These are phyloP conservation scores for Tricholoma sp. DNA, from an alignment of 768 basidiomycete genomes.

Conservation along the genomic window DNA sequence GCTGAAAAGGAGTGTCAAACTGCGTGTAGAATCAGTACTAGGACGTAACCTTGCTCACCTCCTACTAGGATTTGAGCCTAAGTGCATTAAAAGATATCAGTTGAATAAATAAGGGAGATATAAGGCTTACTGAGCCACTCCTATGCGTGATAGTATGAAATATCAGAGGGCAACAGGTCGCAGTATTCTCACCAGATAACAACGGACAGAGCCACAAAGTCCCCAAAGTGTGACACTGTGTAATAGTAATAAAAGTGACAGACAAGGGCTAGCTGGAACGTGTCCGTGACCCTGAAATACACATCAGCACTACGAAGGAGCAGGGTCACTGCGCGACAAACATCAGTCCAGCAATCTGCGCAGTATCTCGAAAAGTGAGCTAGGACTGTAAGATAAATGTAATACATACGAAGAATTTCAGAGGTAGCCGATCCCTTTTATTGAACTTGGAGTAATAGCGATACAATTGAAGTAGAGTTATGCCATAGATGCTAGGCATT, in stretches of 20 bases:
- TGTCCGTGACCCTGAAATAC: neutral
- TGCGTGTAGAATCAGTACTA: neutral
- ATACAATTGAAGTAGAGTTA: neutral
- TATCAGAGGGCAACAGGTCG: neutral
- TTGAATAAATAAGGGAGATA: neutral
- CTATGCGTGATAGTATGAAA: neutral
- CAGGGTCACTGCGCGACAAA: neutral
- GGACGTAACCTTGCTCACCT: neutral
- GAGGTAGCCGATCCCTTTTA: neutral
- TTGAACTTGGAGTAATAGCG: neutral
- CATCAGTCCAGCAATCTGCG: neutral
- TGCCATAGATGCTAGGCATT: neutral
- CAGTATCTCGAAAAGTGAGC: neutral
- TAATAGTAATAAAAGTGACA: neutral
- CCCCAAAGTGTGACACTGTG: neutral
- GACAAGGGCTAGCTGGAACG: neutral
- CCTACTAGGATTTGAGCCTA: neutral
- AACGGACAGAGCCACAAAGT: neutral
- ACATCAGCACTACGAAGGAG: neutral
- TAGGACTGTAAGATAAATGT: neutral
- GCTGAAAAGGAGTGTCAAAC: neutral
- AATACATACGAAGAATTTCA: neutral
- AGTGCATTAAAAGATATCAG: neutral
- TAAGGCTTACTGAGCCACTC: neutral
- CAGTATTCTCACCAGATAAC: neutral